A percentile compares a stretch with the other conserved stretches of the same genome.
phyloP scores from a whole-genome alignment of 2,329 filamentous ascomycete species.

The Fusarium verticillioides region DNA sequence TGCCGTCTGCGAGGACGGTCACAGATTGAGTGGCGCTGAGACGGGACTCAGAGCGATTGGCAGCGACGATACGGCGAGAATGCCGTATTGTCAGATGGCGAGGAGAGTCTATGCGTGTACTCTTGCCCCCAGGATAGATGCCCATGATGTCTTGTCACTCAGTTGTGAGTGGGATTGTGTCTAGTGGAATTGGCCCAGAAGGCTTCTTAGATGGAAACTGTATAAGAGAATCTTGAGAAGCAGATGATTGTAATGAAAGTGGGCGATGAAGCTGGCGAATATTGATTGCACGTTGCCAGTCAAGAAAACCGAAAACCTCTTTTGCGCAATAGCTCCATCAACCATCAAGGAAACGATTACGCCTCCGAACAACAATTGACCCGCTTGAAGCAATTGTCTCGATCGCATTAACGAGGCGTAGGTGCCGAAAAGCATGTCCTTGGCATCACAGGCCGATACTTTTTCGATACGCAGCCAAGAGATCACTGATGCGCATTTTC shows the following conservation, averaged over 20 bases:
- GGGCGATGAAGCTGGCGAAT: not conserved
- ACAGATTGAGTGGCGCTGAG: not conserved
- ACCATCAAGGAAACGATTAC: accelerated
- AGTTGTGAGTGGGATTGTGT: not conserved
- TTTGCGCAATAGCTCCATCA: not conserved
- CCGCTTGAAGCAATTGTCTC: too few relatives aligned
- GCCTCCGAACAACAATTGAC: accelerated
- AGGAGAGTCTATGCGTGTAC: constrained; percentile 15
- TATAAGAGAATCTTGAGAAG: accelerated
- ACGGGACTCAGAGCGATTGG: not conserved
- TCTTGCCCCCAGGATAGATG: constrained; percentile 31
- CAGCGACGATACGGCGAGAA: not conserved
- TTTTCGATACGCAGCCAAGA: too few relatives aligned
- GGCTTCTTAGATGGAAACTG: accelerated
- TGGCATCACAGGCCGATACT: not conserved
- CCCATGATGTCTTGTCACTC: not conserved
- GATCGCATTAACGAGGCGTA: not conserved
- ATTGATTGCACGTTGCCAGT: accelerated
- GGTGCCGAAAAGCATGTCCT: accelerated
- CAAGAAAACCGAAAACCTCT: not conserved
- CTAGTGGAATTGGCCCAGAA: accelerated
- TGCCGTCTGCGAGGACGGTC: not conserved
- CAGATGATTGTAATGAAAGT: not conserved
- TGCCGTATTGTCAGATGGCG: constrained; percentile 22
- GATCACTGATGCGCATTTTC: too few relatives aligned